phyloP scores from a whole-genome alignment of 2,329 filamentous ascomycete species.

The Trichophyton benhamiae region DNA sequence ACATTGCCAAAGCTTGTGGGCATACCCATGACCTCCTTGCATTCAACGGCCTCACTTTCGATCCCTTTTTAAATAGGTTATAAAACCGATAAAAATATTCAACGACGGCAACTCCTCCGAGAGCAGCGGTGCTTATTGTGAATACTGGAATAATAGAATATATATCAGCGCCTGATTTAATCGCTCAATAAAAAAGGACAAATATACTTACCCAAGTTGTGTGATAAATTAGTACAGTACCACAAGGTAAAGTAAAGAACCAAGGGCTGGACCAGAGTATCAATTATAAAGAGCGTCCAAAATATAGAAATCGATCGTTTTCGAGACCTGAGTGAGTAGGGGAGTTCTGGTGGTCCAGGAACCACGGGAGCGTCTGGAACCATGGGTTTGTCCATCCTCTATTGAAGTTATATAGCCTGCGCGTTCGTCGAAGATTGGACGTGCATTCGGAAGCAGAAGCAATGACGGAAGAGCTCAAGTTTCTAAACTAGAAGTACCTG shows the following conservation, averaged over 20 bases:
- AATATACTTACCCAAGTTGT: slow-evolving; percentile 25
- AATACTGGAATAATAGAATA: slow-evolving; percentile 23
- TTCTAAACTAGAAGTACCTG: background rate
- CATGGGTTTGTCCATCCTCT: slow-evolving; percentile 25
- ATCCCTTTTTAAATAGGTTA: slow-evolving; percentile 27
- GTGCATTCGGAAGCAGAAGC: background rate
- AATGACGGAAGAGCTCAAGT: background rate
- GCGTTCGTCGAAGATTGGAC: background rate
- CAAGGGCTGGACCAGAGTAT: slow-evolving; percentile 47
- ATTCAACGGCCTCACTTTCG: slow-evolving; percentile 29
- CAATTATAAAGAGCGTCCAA: slow-evolving; percentile 48
- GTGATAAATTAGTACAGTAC: slow-evolving; percentile 42
- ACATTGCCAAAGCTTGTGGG: background rate
- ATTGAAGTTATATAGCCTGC: background rate
- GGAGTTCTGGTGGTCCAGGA: slow-evolving; percentile 37
- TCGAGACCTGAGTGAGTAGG: slow-evolving; percentile 43
- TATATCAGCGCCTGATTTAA: background rate
- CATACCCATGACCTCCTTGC: slow-evolving; percentile 32
- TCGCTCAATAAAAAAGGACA: background rate
- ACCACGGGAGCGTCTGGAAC: slow-evolving; percentile 6
- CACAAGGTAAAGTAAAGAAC: slow-evolving; percentile 49
- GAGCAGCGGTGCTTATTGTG: slow-evolving; percentile 29
- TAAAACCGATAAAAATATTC: slow-evolving; percentile 34
- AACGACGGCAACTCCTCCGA: slow-evolving; percentile 32
- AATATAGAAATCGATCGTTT: slow-evolving; percentile 47